Base-by-base conservation (phyloP, 2,329 filamentous ascomycete genomes). In the Aspergillus caelatus region DNA sequence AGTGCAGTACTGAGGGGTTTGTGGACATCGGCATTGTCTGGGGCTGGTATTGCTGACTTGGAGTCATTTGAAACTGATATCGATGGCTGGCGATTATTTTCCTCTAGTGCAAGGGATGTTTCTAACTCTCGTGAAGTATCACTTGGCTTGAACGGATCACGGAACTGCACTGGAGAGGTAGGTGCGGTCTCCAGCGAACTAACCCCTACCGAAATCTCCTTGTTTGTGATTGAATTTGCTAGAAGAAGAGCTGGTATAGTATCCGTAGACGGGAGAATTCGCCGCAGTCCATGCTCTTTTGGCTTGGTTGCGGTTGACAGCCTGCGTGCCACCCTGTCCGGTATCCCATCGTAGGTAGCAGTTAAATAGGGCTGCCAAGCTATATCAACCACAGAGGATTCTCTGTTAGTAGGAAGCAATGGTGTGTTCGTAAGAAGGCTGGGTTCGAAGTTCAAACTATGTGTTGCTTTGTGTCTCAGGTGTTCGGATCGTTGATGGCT, bases 401-500 rank as follows among this genome's bases (percentile, higher is more conserved):
- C 54, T 41, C 30, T 32, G 14, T 28, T 23, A 9, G 50, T 41
- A 34, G 60, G 30, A 26, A 58, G 63, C 26, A 54, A 14, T 14
- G 61, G 19, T 32, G 66, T 26, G 39, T 61, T 21, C 10, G 65
- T 62, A 12, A 66, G 63, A 56, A 72, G 67, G 32, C 65, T 68
- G 12, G 71, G 60, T 36, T 73, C 73, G 26, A 75, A 76, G 32
- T 71, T 70, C 19, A 72, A 59, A 50, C 70, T 72, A 32, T 74
- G 71, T n/a, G 73, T 77, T 45, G 77, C 74, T 46, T 78, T 80
- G 60, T 81, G 77, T 63, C 82, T 81, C 64, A 86, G 77, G 10
- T 83, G 84, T 53, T 83, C 83, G 30, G 84, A 85, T 58, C 87
- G 80, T 72, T 89, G 86, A 73, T 89, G 85, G 74, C 87, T 89